Evolutionary conservation across 139 green algal genomes (phyloP), one percentile per base, ranked within the genome.

Genomic region (Yamagishiella unicocca): DNA sequence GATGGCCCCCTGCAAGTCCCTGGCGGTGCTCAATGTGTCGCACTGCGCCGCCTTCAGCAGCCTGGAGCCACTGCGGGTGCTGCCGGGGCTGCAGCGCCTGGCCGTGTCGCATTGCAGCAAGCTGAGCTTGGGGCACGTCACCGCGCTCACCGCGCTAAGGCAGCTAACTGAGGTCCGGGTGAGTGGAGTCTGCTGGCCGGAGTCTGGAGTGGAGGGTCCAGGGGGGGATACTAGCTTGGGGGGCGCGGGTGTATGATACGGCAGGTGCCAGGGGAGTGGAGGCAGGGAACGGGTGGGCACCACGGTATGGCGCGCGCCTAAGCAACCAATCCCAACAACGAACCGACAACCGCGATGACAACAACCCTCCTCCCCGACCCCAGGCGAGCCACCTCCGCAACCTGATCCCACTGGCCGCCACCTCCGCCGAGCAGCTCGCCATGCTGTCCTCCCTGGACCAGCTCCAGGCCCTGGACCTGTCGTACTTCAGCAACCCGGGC

Each of bases 301-400:
- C n/a, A n/a, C n/a, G n/a, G n/a, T n/a, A n/a, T n/a, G n/a, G n/a
- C n/a, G n/a, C n/a, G n/a, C n/a, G n/a, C n/a, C n/a, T n/a, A n/a
- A n/a, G n/a, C n/a, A n/a, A n/a, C n/a, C n/a, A n/a, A n/a, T n/a
- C n/a, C n/a, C n/a, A n/a, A n/a, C n/a, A n/a, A n/a, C n/a, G n/a
- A n/a, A n/a, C n/a, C n/a, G n/a, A n/a, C n/a, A n/a, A n/a, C n/a
- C n/a, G n/a, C n/a, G n/a, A n/a, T n/a, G n/a, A n/a, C n/a, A n/a
- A n/a, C n/a, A n/a, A n/a, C 10, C 31, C 27, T 74, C 9, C 66
- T n/a, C 38, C 38, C 68, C 8, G 4, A 9, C 8, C 45, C 29
- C 66, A 87, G 82, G 82, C 82, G 1, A 87, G 66, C 67, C 82
- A 81, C 37, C 50, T 79, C 29, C 82, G 67, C 80, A 31, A 78